Conservation (phyloP, 1,284 basidiomycete species). For the Golubevia pallescens region DNA sequence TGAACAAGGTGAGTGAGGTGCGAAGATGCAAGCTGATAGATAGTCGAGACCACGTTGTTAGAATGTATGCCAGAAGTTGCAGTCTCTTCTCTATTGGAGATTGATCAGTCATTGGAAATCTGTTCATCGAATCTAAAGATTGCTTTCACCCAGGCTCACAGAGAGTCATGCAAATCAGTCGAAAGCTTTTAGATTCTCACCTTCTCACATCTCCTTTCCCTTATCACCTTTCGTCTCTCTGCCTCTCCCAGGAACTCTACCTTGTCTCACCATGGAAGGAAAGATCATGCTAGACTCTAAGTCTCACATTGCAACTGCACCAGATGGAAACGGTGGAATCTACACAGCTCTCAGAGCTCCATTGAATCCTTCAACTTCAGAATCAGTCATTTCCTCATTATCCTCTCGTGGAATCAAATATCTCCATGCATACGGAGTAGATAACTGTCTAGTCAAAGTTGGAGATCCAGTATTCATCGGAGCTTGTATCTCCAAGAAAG, state of each 20-base stretch:
- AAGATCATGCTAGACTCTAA: constrained; percentile 86
- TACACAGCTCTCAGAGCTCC: constrained; percentile 89
- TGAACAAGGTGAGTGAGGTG: constrained; percentile 79
- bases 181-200: too few species aligned
- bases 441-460: constrained; percentile 97
- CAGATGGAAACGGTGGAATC: constrained; percentile 96
- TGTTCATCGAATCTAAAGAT: too few species aligned
- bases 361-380: constrained; percentile 71
- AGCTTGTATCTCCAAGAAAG: constrained; percentile 82
- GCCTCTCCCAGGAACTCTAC: constrained; percentile 90
- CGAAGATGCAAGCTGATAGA: too few species aligned
- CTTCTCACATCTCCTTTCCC: too few species aligned
- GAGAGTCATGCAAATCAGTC: too few species aligned
- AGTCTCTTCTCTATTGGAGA: background rate
- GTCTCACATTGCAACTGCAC: constrained; percentile 84
- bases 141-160: too few species aligned
- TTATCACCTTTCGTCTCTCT: too few species aligned
- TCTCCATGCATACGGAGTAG: constrained; percentile 94
- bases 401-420: constrained; percentile 79
- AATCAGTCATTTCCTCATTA: constrained; percentile 84
- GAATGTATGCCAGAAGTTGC: background rate
- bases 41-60: background rate
- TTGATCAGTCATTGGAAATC: background rate
- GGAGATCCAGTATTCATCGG: constrained; percentile 97
- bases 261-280: constrained; percentile 90